Evolutionary conservation across 106 monocot species (phyloP), one percentile per base, ranked within the genome.

Genomic region (Agapanthus africanus): DNA sequence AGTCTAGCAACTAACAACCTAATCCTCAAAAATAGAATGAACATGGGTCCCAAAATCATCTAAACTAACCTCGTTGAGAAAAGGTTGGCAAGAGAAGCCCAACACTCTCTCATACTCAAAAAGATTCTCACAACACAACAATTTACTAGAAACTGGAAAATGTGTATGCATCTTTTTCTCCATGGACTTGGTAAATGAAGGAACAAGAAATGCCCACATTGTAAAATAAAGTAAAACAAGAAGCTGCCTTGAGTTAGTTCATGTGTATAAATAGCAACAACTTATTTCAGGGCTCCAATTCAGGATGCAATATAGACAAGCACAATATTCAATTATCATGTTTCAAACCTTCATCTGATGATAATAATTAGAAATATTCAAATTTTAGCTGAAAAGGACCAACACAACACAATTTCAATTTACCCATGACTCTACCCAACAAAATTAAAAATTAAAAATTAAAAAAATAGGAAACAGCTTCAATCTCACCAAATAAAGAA

Each of bases 21-120:
- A 22, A 54, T 54, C 54, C 54, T 54, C 25, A 54, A 26, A 54
- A 49, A 49, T 49, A 49, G 49, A 49, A 49, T 49, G 49, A 49
- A 26, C 5, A 54, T 54, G 54, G 54, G 54, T 54, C 54, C 54
- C 54, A 54, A 54, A 9, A 54, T 26, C 54, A 23, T 54, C 25
- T 54, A 4, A 25, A 54, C 22, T 26, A 25, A 54, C 22, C 22
- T 54, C 25, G 27, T 6, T 54, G 54, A 10, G 25, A 54, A 18
- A 49, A 49, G n/a, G 11, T 54, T 9, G 54, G 54, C 54, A 54
- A 26, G 54, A 54, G 25, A 54, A 54, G 27, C 25, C 25, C 54
- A 54, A 54, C 54, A 54, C 8, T 54, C 54, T 21, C 49, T 49
- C 49, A 22, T 54, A 54, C 54, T 26, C 54, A n/a, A 25, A 54